Base-by-base conservation (phyloP, 169 alveolate genomes). In the Plasmodium vivax region DNA sequence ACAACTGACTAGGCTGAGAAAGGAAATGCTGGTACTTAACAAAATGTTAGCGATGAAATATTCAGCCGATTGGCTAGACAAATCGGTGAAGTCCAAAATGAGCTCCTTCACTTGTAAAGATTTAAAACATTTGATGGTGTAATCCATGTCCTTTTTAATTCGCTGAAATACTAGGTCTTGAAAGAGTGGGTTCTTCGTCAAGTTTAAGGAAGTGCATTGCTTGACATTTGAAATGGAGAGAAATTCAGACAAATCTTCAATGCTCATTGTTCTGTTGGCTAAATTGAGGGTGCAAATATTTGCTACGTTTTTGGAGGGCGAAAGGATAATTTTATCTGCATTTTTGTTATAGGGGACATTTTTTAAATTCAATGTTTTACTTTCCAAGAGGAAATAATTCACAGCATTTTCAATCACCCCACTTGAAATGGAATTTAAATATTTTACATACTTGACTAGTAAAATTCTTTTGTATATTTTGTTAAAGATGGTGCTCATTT, bases 261-360 rank as follows among this genome's bases (percentile, higher is more conserved):
- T 58, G 14, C 2, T 58, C 90, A 88, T 88, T 19, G 3, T 36
- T 88, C 94, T 88, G 82, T 88, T 88, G 38, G 83, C 41, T 73
- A 88, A 79, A 41, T 88, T 41, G n/a, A 88, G 36, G 32, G 5
- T 79, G 71, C 47, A 9, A 54, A 88, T 68, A 41, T 58, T 62
- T 36, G 9, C 45, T 38, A 68, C 3, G 36, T 80, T 38, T 79
- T 79, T 38, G 38, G 23, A n/a, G 34, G 73, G 38, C 1, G 73
- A 77, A 56, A 41, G 62, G 62, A 88, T 88, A 16, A 88, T 88
- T 56, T 56, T 16, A 58, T 88, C 94, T 79, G 90, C 94, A n/a
- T 14, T 27, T 79, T 36, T 80, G 51, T 88, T 85, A 79, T 88
- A 88, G 12, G 34, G 36, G 41, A 56, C 90, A 88, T 88, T 88